A percentile compares a stretch with the other conserved stretches of the same genome.
Evolutionary conservation across 2,329 filamentous ascomycete species (phyloP).

Genomic region (Fusarium citri): DNA sequence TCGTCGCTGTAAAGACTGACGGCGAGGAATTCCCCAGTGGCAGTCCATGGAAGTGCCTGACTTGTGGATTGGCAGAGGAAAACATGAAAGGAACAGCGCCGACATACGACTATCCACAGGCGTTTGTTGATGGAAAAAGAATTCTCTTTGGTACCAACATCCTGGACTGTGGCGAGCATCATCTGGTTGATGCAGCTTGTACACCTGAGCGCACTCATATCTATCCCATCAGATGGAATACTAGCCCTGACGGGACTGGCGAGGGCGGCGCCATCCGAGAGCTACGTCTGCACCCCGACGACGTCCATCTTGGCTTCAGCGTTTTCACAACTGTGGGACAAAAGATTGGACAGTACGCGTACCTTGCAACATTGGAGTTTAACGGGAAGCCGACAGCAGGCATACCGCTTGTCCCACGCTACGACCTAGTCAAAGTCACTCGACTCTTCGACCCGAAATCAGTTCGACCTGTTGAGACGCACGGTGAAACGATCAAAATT

Average conservation of each 20-base stretch:
- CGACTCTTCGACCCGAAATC: conserved; percentile 46
- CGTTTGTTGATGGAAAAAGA: conserved; percentile 54
- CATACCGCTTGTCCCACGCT: conserved; percentile 47
- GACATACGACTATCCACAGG: conserved; percentile 56
- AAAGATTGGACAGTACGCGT: conserved; percentile 45
- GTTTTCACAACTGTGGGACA: conserved; percentile 44
- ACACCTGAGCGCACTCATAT: background rate
- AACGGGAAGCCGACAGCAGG: conserved; percentile 51
- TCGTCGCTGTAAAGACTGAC: conserved; percentile 58
- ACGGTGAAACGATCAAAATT: background rate
- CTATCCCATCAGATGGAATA: conserved; percentile 24
- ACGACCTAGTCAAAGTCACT: conserved; percentile 56
- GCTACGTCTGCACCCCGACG: conserved; percentile 59
- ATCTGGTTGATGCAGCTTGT: conserved; percentile 45
- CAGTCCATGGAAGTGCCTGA: conserved; percentile 60
- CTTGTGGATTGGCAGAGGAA: conserved; percentile 53
- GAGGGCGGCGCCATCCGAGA: conserved; percentile 54
- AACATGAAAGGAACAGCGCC: conserved; percentile 42
- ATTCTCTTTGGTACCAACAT: conserved; percentile 50
- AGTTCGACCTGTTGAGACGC: background rate
- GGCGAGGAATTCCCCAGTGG: conserved; percentile 56
- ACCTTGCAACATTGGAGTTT: conserved; percentile 55
- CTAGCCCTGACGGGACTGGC: conserved; percentile 44
- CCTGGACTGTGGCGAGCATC: conserved; percentile 52
- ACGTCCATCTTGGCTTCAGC: conserved; percentile 58